Base-by-base conservation (phyloP, 306 rosid genomes). In the Fagus sylvatica region DNA sequence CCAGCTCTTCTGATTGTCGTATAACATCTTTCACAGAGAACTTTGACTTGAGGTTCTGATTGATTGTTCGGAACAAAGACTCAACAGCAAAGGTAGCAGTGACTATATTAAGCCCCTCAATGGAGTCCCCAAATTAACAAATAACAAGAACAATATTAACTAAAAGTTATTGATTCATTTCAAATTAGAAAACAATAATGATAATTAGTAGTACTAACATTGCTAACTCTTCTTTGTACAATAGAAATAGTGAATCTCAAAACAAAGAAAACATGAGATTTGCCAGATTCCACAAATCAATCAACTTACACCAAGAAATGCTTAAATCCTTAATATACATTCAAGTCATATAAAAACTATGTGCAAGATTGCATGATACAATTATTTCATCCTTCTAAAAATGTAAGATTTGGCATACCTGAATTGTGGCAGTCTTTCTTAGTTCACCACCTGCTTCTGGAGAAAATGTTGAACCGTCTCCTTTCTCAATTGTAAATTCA, bases 381-480 rank as follows among this genome's bases (percentile, higher is more conserved):
- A 9, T 59, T 19, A 34, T 0, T 34, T 53, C 33, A 72, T 39
- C 33, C 46, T 17, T 65, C 42, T 2, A 39, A 5, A 51, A 15
- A 12, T 59, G 12, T 22, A 46, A 51, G 5, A 61, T 79, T 43
- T 37, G 6, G 40, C 37, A 6, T 76, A 94, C 98, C 97, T 92
- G 95, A 80, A 92, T 79, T 54, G 81, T 89, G 62, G 91, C 97
- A 75, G 87, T 87, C 79, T 83, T 90, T 84, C 89, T 92, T 72
- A 75, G 41, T 80, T 92, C 97, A 76, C 98, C 98, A 7, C 91
- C 89, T 71, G 84, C 80, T 83, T 83, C 85, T n/a, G 95, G 92
- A 77, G 97, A 83, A 92, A 94, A 92, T 46, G 93, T 67, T 53
- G 97, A 90, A 80, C 89, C 93, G 57, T 92, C 97, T 83, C 84